Evolutionary conservation across 345 rosid species (phyloP), one percentile per base, ranked within the genome.

Genomic region (thale cress (Arabidopsis thaliana)): DNA sequence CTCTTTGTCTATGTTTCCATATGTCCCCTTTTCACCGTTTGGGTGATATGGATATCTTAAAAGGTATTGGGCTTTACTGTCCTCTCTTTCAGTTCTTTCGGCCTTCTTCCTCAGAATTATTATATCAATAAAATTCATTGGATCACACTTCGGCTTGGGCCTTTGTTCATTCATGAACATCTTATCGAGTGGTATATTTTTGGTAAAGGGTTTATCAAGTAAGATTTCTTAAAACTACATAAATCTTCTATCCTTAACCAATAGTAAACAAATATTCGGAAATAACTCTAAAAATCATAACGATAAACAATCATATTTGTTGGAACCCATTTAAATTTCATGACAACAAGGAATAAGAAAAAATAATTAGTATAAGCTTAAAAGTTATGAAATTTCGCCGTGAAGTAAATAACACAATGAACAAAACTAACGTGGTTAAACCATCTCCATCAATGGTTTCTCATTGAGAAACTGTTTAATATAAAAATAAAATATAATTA

Each of bases 61-160:
- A 51, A 62, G 40, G 1, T 72, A 40, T 42, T 33, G 71, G 77
- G 69, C 52, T 62, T 12, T 30, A 5, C 0, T 38, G 37, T 22
- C 13, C 1, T 32, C 20, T 45, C n/a, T 25, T 25, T 53, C 13
- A 50, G n/a, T 45, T 34, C 3, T 46, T 64, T 32, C 24, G 38
- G 78, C 71, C 71, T 55, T 45, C 25, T 46, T 16, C 49, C 30
- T 40, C 25, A 23, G 12, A 53, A 41, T 53, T 33, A 3, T 22
- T 33, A 3, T 22, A 65, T 65, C 25, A 9, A n/a, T 32, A 53
- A 42, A 41, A 8, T 53, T 72, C 3, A 32, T 44, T n/a, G 62
- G 48, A 33, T 62, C 5, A 52, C 5, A 52, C 36, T 73, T 33
- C 5, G 46, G 57, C 48, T 45, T 44, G 71, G 65, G 57, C 77